Percentiles rank a stretch among this genome's conserved stretches.
phyloP scores from a whole-genome alignment of 2,329 filamentous ascomycete genomes.

The Aotearoamyces nothofagi region DNA sequence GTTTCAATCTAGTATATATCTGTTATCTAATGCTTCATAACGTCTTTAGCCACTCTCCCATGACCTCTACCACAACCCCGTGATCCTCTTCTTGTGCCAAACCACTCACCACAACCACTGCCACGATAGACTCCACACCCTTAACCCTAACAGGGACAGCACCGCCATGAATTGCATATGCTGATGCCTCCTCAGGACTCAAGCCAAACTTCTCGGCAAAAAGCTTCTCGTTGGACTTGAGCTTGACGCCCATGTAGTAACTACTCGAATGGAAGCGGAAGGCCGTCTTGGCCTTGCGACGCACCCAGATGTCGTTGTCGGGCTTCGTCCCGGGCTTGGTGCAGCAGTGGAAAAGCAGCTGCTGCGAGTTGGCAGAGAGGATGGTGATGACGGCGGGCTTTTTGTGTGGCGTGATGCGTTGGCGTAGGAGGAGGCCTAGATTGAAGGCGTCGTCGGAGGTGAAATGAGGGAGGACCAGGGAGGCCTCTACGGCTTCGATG shows the following conservation, averaged over 20 bases:
- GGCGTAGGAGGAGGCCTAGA: conserved; percentile 48
- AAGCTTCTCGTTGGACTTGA: conserved; percentile 41
- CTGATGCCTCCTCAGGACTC: conserved; percentile 33
- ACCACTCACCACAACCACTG: conserved; percentile 61
- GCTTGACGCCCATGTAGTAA: conserved; percentile 59
- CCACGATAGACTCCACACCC: conserved; percentile 63
- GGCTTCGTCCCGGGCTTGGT: conserved; percentile 52
- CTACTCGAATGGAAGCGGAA: conserved; percentile 54
- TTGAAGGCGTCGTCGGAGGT: conserved; percentile 48
- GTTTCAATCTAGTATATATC: too few species aligned
- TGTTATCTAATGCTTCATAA: too few species aligned
- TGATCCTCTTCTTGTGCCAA: conserved; percentile 68
- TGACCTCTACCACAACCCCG: conserved; percentile 55
- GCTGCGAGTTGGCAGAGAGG: conserved; percentile 37
- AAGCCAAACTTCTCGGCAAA: conserved; percentile 54
- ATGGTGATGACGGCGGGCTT: conserved; percentile 49
- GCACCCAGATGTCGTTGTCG: conserved; percentile 58
- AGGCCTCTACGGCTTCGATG: conserved; percentile 16
- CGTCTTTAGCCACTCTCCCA: too few species aligned
- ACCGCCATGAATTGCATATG: conserved; percentile 68
- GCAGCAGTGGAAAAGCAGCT: conserved; percentile 55
- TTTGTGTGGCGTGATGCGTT: conserved; percentile 39
- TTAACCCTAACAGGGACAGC: conserved; percentile 57
- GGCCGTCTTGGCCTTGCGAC: conserved; percentile 57
- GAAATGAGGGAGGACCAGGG: conserved; percentile 28